Conservation (phyloP, 2,329 filamentous ascomycete species). For the Exophiala sp. region DNA sequence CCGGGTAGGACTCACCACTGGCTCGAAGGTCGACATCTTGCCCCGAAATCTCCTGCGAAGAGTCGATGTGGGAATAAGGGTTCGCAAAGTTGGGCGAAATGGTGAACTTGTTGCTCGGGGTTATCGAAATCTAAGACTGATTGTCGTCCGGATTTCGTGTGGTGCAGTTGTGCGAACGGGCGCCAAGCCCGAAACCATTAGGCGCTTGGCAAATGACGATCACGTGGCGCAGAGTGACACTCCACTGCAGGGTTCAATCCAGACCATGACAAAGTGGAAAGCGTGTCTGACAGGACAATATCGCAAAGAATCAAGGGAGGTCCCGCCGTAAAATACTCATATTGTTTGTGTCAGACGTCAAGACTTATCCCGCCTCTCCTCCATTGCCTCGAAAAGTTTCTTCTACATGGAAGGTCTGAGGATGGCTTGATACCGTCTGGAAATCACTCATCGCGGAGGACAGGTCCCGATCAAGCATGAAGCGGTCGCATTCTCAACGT, state of each 20-base stretch:
- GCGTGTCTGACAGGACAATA: no score
- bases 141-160: not conserved
- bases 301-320: not conserved
- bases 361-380: no score
- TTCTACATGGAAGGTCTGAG: not conserved
- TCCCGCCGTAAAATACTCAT: no score
- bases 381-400: constrained; percentile 10
- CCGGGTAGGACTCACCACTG: constrained; percentile 51
- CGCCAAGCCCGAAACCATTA: not conserved
- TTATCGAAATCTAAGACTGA: constrained; percentile 13
- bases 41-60: constrained; percentile 28
- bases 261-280: no score
- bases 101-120: constrained; percentile 12
- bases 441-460: not conserved
- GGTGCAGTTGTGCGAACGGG: constrained; percentile 9
- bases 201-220: not conserved
- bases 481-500: not conserved
- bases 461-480: not conserved
- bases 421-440: no score
- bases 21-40: constrained; percentile 62
- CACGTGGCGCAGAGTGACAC: not conserved
- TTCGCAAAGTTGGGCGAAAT: constrained; percentile 23
- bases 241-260: no score
- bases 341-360: no score
- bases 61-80: constrained; percentile 12